Evolutionary conservation across 2,329 filamentous ascomycete genomes (phyloP).

Genomic region (Colletotrichum melonis): DNA sequence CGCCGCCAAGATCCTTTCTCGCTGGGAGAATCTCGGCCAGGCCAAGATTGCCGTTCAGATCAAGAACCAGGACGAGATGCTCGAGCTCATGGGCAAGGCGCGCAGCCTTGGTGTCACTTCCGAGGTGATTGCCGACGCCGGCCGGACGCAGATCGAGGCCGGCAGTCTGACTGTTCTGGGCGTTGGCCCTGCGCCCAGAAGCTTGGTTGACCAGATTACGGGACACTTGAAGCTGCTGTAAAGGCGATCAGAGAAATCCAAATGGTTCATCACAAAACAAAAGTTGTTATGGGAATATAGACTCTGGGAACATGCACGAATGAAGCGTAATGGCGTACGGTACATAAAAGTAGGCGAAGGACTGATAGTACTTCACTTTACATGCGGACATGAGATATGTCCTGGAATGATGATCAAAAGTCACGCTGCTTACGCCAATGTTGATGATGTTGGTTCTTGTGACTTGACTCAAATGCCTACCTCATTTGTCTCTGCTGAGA

Average conservation of each 20-base stretch:
- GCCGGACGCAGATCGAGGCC: constrained; percentile 93
- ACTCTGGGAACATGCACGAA: constrained; percentile 20
- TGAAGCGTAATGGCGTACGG: constrained; percentile 30
- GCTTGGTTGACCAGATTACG: constrained; percentile 87
- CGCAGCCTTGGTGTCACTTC: constrained; percentile 87
- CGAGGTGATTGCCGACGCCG: constrained; percentile 93
- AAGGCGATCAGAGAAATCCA: constrained; percentile 35
- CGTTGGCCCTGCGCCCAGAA: constrained; percentile 84
- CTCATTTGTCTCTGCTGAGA: too few relatives aligned
- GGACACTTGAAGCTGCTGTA: constrained; percentile 86
- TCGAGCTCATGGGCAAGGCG: constrained; percentile 80
- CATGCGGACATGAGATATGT: constrained; percentile 1
- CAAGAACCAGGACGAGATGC: constrained; percentile 86
- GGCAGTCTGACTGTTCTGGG: constrained; percentile 94
- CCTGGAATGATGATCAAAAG: neutral
- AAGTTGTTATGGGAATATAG: constrained; percentile 15
- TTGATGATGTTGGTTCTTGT: neutral
- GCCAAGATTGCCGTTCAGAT: constrained; percentile 93
- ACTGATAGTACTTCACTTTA: constrained; percentile 14
- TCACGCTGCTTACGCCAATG: neutral
- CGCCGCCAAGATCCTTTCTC: constrained; percentile 74
- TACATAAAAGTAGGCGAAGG: constrained; percentile 31
- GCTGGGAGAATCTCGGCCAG: constrained; percentile 89
- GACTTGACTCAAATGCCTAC: neutral
- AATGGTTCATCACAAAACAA: neutral